phyloP scores from a whole-genome alignment of 2,329 filamentous ascomycete species.

The Ophiostoma sp. region DNA sequence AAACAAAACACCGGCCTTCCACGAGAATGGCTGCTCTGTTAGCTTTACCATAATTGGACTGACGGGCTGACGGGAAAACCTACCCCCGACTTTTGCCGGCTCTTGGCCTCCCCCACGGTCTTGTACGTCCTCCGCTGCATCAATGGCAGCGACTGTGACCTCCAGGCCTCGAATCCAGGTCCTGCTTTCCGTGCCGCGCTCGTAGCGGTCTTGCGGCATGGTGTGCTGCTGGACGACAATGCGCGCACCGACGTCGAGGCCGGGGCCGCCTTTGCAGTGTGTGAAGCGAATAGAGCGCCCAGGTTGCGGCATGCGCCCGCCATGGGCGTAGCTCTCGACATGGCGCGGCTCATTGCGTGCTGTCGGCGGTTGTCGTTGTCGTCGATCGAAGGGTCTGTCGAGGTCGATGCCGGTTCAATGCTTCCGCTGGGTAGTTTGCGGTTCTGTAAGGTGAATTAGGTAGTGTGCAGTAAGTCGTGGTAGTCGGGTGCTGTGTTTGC shows the following conservation, averaged over 20 bases:
- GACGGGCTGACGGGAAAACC: not conserved
- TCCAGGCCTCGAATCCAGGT: conserved; percentile 21
- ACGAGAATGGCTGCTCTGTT: conserved; percentile 74
- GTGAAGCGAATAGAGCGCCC: not conserved
- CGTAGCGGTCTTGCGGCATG: conserved; percentile 16
- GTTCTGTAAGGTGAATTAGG: not conserved
- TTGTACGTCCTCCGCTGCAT: conserved; percentile 42
- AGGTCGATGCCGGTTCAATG: not conserved
- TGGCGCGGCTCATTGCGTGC: conserved; percentile 21
- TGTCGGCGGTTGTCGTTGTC: not conserved
- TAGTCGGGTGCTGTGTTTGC: not conserved
- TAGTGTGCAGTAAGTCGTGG: not conserved
- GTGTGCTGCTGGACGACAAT: not conserved
- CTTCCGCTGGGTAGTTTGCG: not conserved
- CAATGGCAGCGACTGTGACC: conserved; percentile 29
- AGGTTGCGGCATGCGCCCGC: conserved; percentile 21
- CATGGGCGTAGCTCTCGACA: conserved; percentile 23
- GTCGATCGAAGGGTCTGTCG: not conserved
- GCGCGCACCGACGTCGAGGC: conserved; percentile 18
- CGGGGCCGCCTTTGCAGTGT: not conserved
- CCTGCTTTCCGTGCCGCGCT: conserved; percentile 15
- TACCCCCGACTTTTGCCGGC: conserved; percentile 53
- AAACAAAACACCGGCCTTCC: conserved; percentile 84
- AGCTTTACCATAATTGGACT: not conserved
- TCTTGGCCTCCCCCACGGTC: conserved; percentile 56